phyloP scores from a whole-genome alignment of 2,329 filamentous ascomycete genomes.

The Aspergillus neotritici region DNA sequence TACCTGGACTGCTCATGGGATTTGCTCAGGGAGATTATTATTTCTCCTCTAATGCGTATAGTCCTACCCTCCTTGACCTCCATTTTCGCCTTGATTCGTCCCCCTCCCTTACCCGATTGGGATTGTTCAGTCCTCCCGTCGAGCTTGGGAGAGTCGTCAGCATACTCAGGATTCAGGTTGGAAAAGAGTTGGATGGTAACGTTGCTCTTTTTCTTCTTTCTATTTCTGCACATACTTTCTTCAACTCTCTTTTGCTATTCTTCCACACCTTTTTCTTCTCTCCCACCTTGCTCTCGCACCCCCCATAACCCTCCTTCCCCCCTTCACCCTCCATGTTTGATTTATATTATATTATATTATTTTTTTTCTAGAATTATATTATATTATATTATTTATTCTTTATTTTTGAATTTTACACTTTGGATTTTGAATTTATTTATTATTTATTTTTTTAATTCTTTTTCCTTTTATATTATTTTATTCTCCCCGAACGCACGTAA shows the following conservation, averaged over 20 bases:
- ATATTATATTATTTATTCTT: neutral
- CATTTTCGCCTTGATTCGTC: neutral
- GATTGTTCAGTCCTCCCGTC: no score
- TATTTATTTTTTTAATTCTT: neutral
- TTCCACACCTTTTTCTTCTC: conserved; percentile 5
- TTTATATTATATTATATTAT: conserved; percentile 11
- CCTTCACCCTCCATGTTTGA: conserved; percentile 18
- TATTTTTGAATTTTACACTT: conserved; percentile 1
- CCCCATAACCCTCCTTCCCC: conserved; percentile 14
- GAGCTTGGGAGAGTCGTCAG: no score
- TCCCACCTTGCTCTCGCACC: conserved; percentile 17
- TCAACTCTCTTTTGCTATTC: no score
- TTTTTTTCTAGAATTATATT: conserved; percentile 3
- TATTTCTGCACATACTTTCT: no score
- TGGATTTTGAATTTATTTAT: neutral
- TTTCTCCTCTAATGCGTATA: conserved; percentile 13
- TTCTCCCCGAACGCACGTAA: conserved; percentile 21
- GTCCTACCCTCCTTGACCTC: conserved; percentile 21
- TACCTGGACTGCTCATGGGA: conserved; percentile 23
- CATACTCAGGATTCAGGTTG: no score
- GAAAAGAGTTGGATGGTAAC: no score
- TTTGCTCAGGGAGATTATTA: conserved; percentile 13
- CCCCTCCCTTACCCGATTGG: neutral
- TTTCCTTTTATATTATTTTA: neutral
- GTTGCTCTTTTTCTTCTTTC: no score